Evolutionary conservation across 768 basidiomycete species (phyloP), one percentile per base, ranked within the genome.

Genomic region (Suillus fuscotomentosus): DNA sequence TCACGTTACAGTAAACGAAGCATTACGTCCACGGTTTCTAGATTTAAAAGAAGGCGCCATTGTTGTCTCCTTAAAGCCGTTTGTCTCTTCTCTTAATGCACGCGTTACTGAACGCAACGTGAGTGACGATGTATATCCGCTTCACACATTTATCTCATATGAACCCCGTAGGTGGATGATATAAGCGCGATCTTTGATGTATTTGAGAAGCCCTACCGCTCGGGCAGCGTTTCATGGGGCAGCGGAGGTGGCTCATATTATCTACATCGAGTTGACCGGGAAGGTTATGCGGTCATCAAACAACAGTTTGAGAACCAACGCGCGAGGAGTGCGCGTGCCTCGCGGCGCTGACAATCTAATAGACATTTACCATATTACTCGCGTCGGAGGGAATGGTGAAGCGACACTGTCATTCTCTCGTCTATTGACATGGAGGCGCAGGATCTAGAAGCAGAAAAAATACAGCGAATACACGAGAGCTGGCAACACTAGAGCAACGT

Each of bases 1-100:
- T 34, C 41, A 14, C 20, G 10, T 53, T 47, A 13, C 63, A 94
- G 91, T 99, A 65, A 99, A 98, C 75, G 92, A 94, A 71, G 86
- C 88, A 1, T 79, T 99, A 17, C 83, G 91, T 53, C 88, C 91
- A 36, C 91, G 94, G 71, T 99, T 99, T 77, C 80, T 99, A 62
- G 97, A 99, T 72, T 80, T 99, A 65, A 97, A 95, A 72, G 94
- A 97, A 65, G 93, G 94, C 22, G 94, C 95, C 0, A 88, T 88
- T 56, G 91, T 99, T 55, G 86, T 99, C 43, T 95, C 93, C 22
- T 79, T 99, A 20, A 87, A 90, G 64, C 94, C 95, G 1, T 97
- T 94, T 67, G 89, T 95, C 63, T 84, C 89, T 39, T 85, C 86
- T 0, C 75, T 79, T 27, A 81, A 89, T 68, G 90, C 88, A 50